Evolutionary conservation across 2,329 filamentous ascomycete species (phyloP), one percentile per base, ranked within the genome.

Genomic region (Hypoxylon sp.): DNA sequence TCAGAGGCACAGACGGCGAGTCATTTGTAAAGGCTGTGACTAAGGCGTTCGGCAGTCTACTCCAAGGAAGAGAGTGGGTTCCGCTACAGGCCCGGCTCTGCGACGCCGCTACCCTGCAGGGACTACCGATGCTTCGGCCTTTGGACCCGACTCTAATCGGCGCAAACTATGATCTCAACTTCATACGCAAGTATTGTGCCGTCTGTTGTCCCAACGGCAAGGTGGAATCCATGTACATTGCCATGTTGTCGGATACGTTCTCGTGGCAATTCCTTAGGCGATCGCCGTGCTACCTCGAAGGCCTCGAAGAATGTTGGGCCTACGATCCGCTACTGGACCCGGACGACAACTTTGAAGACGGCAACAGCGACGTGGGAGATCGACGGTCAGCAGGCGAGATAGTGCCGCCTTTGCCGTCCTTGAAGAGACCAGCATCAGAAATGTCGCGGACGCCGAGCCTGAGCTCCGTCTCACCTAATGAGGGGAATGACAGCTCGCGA

Each of bases 221-320:
- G 70, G 84, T 88, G 23, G 85, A 88, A 70, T 87, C 86, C 19
- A 76, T 89, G 13, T 89, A 89, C 71, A 87, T 89, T 62, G 85
- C 86, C 60, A 86, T 88, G 85, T 79, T 81, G 11, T 74, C 81
- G 5, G 83, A 86, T 60, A 84, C 82, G 5, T 79, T 89, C n/a
- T 86, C 85, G 1, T 89, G 87, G 87, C 81, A 84, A 64, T 82
- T 81, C 34, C 77, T 89, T 30, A 81, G 80, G 59, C 78, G 81
- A 34, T 81, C 84, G 3, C 82, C 83, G 0, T 79, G 84, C 2
- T 85, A 82, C 67, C 77, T 86, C 5, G 80, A 84, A 11, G 86
- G 86, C 1, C 80, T 89, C 0, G 87, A 89, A 69, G 81, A 80
- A 2, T 82, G 84, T 68, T 89, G 87, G 87, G 80, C 77, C 0